Conservation (phyloP, 371 early-diverging fungal species). For the Dinochytrium kinnereticum region DNA sequence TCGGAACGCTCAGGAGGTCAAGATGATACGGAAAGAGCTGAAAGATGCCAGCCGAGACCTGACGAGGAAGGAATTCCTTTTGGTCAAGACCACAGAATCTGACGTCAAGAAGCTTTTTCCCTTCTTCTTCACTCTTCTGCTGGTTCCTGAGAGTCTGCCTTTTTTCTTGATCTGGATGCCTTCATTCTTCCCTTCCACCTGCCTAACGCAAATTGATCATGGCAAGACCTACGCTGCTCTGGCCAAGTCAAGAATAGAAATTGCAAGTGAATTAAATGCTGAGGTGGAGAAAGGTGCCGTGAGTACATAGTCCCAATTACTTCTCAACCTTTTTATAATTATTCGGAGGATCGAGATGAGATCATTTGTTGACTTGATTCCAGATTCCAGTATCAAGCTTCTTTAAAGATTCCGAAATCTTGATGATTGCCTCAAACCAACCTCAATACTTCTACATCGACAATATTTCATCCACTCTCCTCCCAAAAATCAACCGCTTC, state of each 20-base stretch:
- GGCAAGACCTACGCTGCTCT: conserved; percentile 10
- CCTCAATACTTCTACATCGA: conserved; percentile 16
- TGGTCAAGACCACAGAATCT: conserved; percentile 14
- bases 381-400: background rate
- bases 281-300: background rate
- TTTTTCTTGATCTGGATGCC: conserved; percentile 24
- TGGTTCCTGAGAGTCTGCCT: conserved; percentile 24
- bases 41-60: background rate
- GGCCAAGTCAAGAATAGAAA: conserved; percentile 3
- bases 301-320: too few species aligned
- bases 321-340: too few species aligned
- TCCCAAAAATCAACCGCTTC: conserved; percentile 9
- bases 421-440: conserved; percentile 19
- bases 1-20: conserved; percentile 15
- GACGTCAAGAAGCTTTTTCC: conserved; percentile 30
- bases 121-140: conserved; percentile 20
- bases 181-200: conserved; percentile 23
- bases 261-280: background rate
- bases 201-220: conserved; percentile 10
- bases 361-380: background rate
- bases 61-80: background rate
- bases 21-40: background rate
- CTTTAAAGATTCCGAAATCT: background rate
- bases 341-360: too few species aligned
- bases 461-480: background rate